A percentile compares a stretch with the other conserved stretches of the same genome.
Conservation (phyloP, 257 asterid genomes). For the Solanum tacnaense region DNA sequence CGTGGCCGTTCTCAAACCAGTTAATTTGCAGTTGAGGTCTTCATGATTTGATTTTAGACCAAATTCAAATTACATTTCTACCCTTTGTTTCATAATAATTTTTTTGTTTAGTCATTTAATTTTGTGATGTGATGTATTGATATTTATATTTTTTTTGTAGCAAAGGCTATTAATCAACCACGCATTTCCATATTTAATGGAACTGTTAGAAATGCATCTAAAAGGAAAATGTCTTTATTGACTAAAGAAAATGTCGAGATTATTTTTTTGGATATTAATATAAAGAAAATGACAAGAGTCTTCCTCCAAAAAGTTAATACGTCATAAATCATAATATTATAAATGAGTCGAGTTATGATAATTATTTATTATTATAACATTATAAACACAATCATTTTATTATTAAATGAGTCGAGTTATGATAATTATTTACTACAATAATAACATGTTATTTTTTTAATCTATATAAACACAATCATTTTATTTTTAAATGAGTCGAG, state of each 20-base stretch:
- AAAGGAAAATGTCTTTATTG: neutral
- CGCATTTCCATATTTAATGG: neutral
- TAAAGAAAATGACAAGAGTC: neutral
- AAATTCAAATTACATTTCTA: neutral
- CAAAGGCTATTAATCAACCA: neutral
- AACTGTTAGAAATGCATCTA: neutral
- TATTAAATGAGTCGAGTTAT: too few species aligned
- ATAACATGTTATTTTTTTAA: too few species aligned
- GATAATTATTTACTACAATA: too few species aligned
- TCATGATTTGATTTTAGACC: neutral
- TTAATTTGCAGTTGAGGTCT: neutral
- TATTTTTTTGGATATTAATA: neutral
- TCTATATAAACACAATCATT: too few species aligned
- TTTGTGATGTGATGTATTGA: neutral
- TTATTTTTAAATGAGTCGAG: neutral
- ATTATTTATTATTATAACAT: too few species aligned
- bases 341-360: too few species aligned
- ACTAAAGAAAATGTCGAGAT: neutral
- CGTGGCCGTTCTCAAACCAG: neutral
- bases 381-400: too few species aligned
- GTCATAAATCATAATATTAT: neutral
- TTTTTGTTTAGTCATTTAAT: neutral
- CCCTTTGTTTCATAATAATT: neutral
- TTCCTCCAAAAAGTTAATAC: neutral
- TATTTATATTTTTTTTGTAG: neutral